phyloP scores from a whole-genome alignment of 2,329 filamentous ascomycete species.

The Zarea fungicola region DNA sequence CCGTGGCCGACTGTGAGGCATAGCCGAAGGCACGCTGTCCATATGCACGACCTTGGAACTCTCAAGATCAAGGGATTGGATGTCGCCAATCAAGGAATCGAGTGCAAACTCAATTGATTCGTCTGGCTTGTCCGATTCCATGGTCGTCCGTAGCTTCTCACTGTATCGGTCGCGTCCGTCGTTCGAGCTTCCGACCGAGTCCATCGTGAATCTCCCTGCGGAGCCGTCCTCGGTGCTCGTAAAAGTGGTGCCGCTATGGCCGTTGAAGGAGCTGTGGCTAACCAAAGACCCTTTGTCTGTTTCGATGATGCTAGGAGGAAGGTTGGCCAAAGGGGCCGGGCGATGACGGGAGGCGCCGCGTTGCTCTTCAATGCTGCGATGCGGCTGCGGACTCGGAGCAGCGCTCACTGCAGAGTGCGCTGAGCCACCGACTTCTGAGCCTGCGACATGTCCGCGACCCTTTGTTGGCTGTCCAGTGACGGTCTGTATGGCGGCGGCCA shows the following conservation, averaged over 20 bases:
- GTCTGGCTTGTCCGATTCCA: not conserved
- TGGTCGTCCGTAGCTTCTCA: not conserved
- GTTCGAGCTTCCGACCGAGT: not conserved
- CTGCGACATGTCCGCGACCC: conserved; percentile 13
- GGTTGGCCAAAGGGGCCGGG: not conserved
- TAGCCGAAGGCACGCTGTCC: not conserved
- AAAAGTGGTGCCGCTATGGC: conserved; percentile 11
- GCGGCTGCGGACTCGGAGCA: conserved; percentile 7
- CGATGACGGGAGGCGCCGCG: not conserved
- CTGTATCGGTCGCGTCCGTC: not conserved
- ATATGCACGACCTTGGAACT: not conserved
- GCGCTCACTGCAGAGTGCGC: not conserved
- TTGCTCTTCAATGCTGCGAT: conserved; percentile 13
- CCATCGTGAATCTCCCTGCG: not conserved
- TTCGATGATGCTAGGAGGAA: conserved; percentile 9
- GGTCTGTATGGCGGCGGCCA: conserved; percentile 44
- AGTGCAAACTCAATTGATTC: not conserved
- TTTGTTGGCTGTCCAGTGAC: conserved; percentile 42
- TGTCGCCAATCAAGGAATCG: not conserved
- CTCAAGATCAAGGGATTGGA: not conserved
- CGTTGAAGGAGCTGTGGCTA: conserved; percentile 15
- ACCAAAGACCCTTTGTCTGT: conserved; percentile 6
- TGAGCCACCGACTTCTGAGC: conserved; percentile 12
- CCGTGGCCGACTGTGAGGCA: conserved; percentile 5
- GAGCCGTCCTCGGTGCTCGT: not conserved